Evolutionary conservation across 805 yeast species (phyloP).

Genomic region (Grigorovia yakushimaensis): DNA sequence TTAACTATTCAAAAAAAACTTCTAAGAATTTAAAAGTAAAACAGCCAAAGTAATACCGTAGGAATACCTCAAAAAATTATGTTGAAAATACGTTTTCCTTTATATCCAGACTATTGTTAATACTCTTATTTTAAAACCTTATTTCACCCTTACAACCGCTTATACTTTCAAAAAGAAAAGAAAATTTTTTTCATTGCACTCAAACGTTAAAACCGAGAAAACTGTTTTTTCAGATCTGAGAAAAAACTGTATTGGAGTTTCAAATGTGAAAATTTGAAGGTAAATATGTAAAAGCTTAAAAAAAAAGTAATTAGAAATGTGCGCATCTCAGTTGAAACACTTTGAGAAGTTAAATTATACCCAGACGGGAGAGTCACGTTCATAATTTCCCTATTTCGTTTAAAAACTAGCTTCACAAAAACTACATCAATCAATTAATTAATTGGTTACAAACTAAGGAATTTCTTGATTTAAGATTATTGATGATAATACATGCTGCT

Average conservation of each 20-base stretch:
- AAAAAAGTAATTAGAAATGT: too few species aligned
- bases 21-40: background rate
- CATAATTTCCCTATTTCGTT: background rate
- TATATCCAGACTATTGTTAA: background rate
- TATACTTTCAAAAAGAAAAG: background rate
- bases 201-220: background rate
- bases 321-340: too few species aligned
- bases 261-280: background rate
- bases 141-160: background rate
- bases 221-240: background rate
- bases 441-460: background rate
- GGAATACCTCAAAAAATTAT: background rate
- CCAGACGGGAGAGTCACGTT: background rate
- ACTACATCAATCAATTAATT: background rate
- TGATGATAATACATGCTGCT: background rate
- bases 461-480: too few species aligned
- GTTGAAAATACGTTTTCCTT: background rate
- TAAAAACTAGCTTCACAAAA: too few species aligned
- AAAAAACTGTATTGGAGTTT: background rate
- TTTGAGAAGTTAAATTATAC: too few species aligned
- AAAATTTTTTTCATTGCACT: background rate
- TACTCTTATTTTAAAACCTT: background rate
- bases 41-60: background rate
- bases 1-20: too few species aligned
- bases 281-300: too few species aligned